Evolutionary conservation across 345 rosid genomes (phyloP), one percentile per base, ranked within the genome.

Genomic region (Sonneratia alba): DNA sequence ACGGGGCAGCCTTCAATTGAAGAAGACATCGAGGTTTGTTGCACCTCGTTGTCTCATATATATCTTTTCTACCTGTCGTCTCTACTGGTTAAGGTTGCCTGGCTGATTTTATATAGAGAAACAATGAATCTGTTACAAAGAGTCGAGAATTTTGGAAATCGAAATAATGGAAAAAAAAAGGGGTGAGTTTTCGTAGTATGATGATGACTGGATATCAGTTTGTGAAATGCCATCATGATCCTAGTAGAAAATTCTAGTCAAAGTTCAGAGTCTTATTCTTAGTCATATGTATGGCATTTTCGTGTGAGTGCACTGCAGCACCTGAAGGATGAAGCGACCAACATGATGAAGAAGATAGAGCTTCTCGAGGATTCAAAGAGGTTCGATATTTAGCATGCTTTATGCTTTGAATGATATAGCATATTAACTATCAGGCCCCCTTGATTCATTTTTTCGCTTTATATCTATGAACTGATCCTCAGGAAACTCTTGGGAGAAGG

Each of bases 331-430:
- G 99, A 95, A 81, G 86, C 91, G 76, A 84, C 84, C 68, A 74
- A 56, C 73, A 83, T 95, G 96, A 51, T 78, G 85, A 87, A 89
- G 85, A 91, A 83, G 83, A 90, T 91, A 66, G 97, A 91, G 84
- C 73, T 70, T 72, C 96, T 91, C 66, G 97, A 91, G 79, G 83
- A 72, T 65, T 84, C 95, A 13, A 90, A 83, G 83, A 83, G 94
- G 97, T 88, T 16, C n/a, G 45, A n/a, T 7, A 24, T 48, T 10
- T 68, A 6, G 22, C 45, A 42, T 42, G 10, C 10, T 42, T 1
- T 9, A 0, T 42, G 45, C 45, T 42, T 42, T 9, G 10, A 4
- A 42, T n/a, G 36, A 19, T 8, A 32, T 13, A 53, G 3, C 37
- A 49, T 16, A 36, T 53, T 37, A 36, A 10, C 14, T 34, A 2